A percentile compares a stretch with the other conserved stretches of the same genome.
Evolutionary conservation across 1,284 basidiomycete genomes (phyloP).

Genomic region (Irpex rosettiformis): DNA sequence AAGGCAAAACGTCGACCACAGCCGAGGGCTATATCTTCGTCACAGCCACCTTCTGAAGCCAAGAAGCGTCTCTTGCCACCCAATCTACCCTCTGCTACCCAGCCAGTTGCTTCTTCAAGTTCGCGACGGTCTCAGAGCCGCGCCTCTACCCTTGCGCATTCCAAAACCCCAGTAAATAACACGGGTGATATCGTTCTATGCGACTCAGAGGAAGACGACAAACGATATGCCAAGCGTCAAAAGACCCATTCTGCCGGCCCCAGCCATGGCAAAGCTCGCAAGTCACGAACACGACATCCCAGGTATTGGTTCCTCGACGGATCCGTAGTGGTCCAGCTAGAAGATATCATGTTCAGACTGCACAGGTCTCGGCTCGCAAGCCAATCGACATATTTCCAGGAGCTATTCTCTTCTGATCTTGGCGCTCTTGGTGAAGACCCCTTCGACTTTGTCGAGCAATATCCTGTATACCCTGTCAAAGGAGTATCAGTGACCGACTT

Average conservation of each 20-base stretch:
- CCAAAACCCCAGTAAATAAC: neutral
- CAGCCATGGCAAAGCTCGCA: neutral
- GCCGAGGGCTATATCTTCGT: neutral
- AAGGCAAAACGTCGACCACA: neutral
- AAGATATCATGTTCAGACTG: constrained; percentile 30
- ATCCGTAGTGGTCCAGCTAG: constrained; percentile 32
- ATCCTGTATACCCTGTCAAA: constrained; percentile 25
- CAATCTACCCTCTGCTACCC: neutral
- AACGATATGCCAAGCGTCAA: constrained; percentile 6
- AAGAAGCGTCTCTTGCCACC: neutral
- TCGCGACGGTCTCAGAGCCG: too few species aligned
- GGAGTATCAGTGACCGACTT: constrained; percentile 31
- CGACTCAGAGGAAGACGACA: constrained; percentile 1
- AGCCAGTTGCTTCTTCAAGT: neutral
- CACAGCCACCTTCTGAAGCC: neutral
- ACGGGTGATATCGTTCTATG: neutral
- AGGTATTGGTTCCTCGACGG: constrained; percentile 37
- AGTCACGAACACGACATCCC: constrained; percentile 13
- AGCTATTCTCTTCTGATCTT: constrained; percentile 21
- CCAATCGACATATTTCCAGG: constrained; percentile 33
- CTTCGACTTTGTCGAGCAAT: constrained; percentile 21
- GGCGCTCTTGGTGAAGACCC: neutral
- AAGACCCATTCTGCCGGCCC: neutral
- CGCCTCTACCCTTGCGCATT: neutral
- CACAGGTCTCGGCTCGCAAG: constrained; percentile 33